A percentile compares a stretch with the other conserved stretches of the same genome.
These are phyloP conservation scores for Pleodorina starrii DNA, from an alignment of 139 green algal genomes.

Conservation along the genomic window DNA sequence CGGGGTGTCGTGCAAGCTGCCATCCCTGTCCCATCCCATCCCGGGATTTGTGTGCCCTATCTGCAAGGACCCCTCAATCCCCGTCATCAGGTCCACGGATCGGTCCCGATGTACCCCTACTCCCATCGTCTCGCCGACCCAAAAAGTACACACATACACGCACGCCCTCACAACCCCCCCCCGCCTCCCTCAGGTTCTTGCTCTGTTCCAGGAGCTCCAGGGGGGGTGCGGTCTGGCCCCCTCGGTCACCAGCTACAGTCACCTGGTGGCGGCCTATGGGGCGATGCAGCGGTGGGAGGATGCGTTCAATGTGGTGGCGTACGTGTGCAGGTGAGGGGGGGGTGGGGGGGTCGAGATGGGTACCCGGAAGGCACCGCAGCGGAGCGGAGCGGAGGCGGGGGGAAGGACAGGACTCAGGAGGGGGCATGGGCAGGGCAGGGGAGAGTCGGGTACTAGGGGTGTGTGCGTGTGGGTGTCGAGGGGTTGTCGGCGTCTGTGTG, in stretches of 20 bases:
- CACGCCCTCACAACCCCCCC: not conserved
- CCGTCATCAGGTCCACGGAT: no score
- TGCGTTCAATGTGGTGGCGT: slow-evolving; percentile 51
- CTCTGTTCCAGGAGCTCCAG: slow-evolving; percentile 60
- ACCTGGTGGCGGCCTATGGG: slow-evolving; percentile 55
- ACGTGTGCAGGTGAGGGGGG: slow-evolving; percentile 37
- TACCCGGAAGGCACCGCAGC: not conserved
- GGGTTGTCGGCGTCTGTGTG: no score
- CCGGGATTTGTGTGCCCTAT: no score
- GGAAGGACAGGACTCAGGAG: not conserved
- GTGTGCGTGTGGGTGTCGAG: no score
- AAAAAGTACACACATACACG: no score
- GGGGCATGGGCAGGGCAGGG: not conserved
- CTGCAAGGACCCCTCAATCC: no score
- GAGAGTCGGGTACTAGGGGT: not conserved
- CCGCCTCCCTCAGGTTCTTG: not conserved
- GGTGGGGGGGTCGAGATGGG: no score
- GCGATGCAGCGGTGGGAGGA: slow-evolving; percentile 52
- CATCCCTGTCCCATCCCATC: no score
- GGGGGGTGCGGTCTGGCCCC: slow-evolving; percentile 41
- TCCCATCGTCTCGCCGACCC: no score
- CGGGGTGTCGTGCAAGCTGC: no score
- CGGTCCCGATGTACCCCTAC: no score
- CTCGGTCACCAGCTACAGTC: slow-evolving; percentile 43
- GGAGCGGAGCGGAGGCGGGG: not conserved